Evolutionary conservation across 176 grass and related monocot species (phyloP).

Genomic region (Panicum miliaceum): DNA sequence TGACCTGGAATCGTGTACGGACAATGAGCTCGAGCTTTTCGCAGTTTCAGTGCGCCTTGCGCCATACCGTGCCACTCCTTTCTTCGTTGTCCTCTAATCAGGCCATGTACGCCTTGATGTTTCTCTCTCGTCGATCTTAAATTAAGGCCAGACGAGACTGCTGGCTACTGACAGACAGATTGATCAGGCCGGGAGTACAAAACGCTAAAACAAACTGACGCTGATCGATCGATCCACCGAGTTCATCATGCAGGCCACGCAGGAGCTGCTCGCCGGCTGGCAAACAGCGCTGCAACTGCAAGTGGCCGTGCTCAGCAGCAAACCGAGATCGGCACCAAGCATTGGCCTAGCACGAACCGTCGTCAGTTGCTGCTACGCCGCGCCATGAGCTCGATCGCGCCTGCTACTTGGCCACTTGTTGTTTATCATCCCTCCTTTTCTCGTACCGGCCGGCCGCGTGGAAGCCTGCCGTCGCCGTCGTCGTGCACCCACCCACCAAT

Average conservation of each 20-base stretch:
- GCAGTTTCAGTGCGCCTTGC: too few species aligned
- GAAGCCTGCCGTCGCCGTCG: neutral
- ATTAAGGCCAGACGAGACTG: too few species aligned
- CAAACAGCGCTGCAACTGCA: too few species aligned
- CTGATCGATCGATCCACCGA: neutral
- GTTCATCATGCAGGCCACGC: too few species aligned
- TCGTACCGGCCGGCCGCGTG: neutral
- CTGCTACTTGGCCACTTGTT: neutral
- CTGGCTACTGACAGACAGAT: neutral
- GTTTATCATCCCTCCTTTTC: neutral
- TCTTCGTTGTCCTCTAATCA: too few species aligned
- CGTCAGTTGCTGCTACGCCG: neutral
- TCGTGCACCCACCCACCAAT: neutral
- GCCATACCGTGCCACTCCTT: too few species aligned
- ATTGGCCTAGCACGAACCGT: neutral
- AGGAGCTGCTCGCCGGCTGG: too few species aligned
- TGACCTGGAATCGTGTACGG: too few species aligned
- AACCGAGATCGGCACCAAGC: neutral
- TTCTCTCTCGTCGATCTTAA: too few species aligned
- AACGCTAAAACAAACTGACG: neutral
- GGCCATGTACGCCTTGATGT: too few species aligned
- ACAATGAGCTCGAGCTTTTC: too few species aligned
- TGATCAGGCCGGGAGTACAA: neutral
- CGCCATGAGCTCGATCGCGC: neutral
- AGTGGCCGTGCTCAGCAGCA: too few species aligned